These are phyloP conservation scores for Candida glaebosa DNA, from an alignment of 805 yeast genomes.

Conservation along the genomic window DNA sequence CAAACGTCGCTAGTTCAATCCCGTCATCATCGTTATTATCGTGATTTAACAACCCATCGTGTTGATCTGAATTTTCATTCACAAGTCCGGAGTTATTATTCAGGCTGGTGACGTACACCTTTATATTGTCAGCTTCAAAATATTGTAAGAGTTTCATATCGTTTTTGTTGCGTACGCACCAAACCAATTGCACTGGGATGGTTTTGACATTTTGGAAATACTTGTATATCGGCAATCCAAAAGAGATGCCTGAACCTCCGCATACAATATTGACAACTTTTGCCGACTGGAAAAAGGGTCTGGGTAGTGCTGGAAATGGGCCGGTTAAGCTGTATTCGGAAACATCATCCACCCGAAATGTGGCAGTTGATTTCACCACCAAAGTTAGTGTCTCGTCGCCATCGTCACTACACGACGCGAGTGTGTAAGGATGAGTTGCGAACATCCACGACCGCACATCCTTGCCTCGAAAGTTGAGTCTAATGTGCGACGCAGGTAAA, in stretches of 20 bases:
- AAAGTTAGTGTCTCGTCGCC: slow-evolving; percentile 30
- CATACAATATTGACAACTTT: slow-evolving; percentile 52
- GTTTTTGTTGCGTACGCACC: slow-evolving; percentile 49
- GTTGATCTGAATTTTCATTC: neutral
- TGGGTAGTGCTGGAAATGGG: slow-evolving; percentile 44
- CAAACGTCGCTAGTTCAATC: slow-evolving; percentile 22
- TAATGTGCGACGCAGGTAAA: slow-evolving; percentile 56
- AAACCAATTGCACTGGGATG: slow-evolving; percentile 38
- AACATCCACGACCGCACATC: slow-evolving; percentile 35
- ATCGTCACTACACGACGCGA: slow-evolving; percentile 45
- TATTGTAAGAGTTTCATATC: slow-evolving; percentile 49
- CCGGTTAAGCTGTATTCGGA: slow-evolving; percentile 16
- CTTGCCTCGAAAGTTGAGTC: slow-evolving; percentile 40
- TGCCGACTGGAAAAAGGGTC: slow-evolving; percentile 45
- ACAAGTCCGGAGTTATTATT: neutral
- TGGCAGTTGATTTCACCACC: slow-evolving; percentile 41
- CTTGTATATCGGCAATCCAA: slow-evolving; percentile 52
- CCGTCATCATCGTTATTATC: slow-evolving; percentile 15
- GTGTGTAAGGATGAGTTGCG: slow-evolving; percentile 69
- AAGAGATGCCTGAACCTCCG: slow-evolving; percentile 75
- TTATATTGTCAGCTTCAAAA: slow-evolving; percentile 26
- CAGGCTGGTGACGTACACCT: slow-evolving; percentile 36
- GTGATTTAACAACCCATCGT: slow-evolving; percentile 16
- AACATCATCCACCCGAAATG: slow-evolving; percentile 11
- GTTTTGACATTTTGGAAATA: slow-evolving; percentile 26